These are phyloP conservation scores for Saposhnikovia divaricata DNA, from an alignment of 129 eudicot genomes.

Conservation along the genomic window DNA sequence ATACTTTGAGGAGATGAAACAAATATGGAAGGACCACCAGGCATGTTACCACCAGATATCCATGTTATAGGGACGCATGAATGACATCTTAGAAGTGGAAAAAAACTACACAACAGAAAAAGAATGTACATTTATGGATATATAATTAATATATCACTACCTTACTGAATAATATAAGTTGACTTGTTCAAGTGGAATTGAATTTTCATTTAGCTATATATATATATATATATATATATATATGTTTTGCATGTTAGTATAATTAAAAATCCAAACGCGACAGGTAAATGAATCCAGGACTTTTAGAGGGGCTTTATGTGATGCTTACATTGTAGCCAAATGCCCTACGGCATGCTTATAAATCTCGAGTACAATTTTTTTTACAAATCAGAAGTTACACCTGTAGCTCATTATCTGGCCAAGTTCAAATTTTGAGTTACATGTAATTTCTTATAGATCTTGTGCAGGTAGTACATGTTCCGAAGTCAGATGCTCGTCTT, in stretches of 20 bases:
- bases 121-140: neutral
- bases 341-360: neutral
- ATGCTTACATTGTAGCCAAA: neutral
- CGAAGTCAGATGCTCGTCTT: conserved; percentile 92
- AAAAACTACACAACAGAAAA: neutral
- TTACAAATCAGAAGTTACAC: neutral
- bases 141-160: neutral
- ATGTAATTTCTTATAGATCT: neutral
- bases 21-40: conserved; percentile 72
- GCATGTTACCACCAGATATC: conserved; percentile 25
- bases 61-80: neutral
- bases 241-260: neutral
- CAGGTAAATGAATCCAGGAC: neutral
- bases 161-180: neutral
- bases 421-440: neutral
- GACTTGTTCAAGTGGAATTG: neutral
- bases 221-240: neutral
- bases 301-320: neutral
- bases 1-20: conserved; percentile 79
- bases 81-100: neutral
- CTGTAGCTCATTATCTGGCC: neutral
- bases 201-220: neutral
- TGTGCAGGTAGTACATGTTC: conserved; percentile 81
- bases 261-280: neutral
- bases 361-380: neutral